Percentiles rank a stretch among this genome's conserved stretches.
These are phyloP conservation scores for Selenicereus undatus DNA, from an alignment of 148 eudicot species.

Conservation along the genomic window DNA sequence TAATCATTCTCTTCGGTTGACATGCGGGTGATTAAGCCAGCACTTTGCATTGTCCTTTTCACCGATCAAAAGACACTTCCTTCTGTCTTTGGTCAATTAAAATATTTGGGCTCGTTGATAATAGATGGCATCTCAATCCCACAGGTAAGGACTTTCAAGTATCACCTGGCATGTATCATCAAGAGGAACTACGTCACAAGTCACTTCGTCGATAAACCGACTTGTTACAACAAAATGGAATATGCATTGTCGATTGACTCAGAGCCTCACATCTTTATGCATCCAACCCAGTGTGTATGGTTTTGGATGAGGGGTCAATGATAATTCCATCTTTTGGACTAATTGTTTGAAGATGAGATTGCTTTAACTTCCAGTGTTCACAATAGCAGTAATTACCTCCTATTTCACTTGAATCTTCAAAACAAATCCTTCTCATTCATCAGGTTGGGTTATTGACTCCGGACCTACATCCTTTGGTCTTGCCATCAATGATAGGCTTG, in stretches of 20 bases:
- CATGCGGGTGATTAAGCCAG: too few relatives aligned
- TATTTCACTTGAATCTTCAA: constrained; percentile 10
- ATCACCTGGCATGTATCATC: constrained; percentile 15
- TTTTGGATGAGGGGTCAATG: constrained; percentile 11
- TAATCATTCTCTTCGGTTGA: too few relatives aligned
- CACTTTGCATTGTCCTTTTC: too few relatives aligned
- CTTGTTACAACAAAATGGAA: constrained; percentile 6
- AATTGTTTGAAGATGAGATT: constrained; percentile 12
- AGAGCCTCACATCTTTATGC: background rate
- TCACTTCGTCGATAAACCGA: constrained; percentile 14
- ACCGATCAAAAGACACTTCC: background rate
- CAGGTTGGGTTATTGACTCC: background rate
- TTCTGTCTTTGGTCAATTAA: background rate
- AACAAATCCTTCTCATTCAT: background rate
- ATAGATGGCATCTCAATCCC: constrained; percentile 11
- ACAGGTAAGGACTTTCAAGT: constrained; percentile 1
- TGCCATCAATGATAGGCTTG: background rate
- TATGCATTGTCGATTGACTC: background rate
- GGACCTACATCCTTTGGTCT: background rate
- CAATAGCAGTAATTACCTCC: constrained; percentile 1
- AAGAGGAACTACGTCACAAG: constrained; percentile 15
- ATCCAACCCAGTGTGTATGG: constrained; percentile 18
- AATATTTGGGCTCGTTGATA: background rate
- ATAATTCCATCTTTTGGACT: constrained; percentile 8
- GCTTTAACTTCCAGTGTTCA: constrained; percentile 4